These are phyloP conservation scores for Psidium guajava DNA, from an alignment of 345 rosid species.

Conservation along the genomic window DNA sequence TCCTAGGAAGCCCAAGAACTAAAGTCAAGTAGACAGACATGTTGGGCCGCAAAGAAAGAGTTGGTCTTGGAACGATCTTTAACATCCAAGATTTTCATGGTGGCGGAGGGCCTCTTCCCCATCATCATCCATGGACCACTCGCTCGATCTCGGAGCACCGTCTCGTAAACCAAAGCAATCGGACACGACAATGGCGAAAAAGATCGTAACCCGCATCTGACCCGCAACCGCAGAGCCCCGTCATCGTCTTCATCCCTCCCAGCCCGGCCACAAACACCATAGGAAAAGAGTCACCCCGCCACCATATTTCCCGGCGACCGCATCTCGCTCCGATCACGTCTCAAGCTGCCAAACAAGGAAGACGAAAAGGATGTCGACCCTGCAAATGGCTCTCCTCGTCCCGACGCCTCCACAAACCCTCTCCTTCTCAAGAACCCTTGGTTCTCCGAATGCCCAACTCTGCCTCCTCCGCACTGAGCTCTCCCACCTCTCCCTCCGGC, in stretches of 20 bases:
- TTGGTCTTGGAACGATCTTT: background rate
- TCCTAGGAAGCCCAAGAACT: background rate
- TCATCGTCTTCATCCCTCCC: background rate
- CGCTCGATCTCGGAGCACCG: background rate
- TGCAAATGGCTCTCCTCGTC: constrained; percentile 9
- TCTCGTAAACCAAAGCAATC: background rate
- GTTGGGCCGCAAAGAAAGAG: background rate
- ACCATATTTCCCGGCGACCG: background rate
- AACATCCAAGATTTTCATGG: background rate
- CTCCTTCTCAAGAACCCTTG: constrained; percentile 31
- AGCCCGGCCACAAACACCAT: background rate
- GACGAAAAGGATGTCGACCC: constrained; percentile 1
- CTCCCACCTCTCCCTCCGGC: constrained; percentile 15
- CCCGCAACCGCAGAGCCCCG: background rate
- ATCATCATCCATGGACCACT: background rate
- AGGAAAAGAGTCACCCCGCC: background rate
- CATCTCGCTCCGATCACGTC: background rate
- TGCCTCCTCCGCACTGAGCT: constrained; percentile 14
- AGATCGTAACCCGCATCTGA: background rate
- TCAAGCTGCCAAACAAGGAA: background rate
- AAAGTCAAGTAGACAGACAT: background rate
- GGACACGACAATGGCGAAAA: background rate
- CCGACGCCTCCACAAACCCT: constrained; percentile 8
- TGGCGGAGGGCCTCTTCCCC: background rate
- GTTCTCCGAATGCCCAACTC: constrained; percentile 11